Evolutionary conservation across 257 asterid species (phyloP).

Genomic region (Galeopsis tetrahit): DNA sequence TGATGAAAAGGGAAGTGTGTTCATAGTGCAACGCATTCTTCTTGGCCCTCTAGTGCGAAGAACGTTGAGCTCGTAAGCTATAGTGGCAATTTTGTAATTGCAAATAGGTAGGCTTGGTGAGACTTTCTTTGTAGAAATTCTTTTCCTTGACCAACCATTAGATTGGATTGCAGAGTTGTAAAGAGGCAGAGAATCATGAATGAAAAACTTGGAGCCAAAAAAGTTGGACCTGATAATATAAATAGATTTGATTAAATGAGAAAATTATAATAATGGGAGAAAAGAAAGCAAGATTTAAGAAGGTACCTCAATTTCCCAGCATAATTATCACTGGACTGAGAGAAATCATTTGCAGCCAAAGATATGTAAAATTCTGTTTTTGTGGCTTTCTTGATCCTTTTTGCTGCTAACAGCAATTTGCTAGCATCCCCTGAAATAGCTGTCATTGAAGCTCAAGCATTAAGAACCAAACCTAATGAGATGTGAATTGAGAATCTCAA

Average conservation of each 20-base stretch:
- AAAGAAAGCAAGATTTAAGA: not conserved
- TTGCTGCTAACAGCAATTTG: conserved; percentile 64
- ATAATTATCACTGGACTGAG: conserved; percentile 49
- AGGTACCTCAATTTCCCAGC: conserved; percentile 65
- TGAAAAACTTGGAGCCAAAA: conserved; percentile 61
- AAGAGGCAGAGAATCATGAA: conserved; percentile 55
- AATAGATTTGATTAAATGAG: not conserved
- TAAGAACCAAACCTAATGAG: conserved; percentile 22
- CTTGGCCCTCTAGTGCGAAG: conserved; percentile 81
- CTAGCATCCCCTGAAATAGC: conserved; percentile 70
- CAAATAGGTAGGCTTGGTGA: conserved; percentile 47
- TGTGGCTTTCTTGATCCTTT: conserved; percentile 57
- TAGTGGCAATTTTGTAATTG: conserved; percentile 55
- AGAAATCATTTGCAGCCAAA: conserved; percentile 58
- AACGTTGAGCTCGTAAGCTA: conserved; percentile 68
- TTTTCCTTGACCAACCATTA: conserved; percentile 43
- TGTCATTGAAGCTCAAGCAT: conserved; percentile 33
- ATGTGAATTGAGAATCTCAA: not conserved
- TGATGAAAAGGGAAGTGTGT: conserved; percentile 49
- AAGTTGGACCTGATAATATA: conserved; percentile 60
- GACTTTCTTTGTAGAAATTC: conserved; percentile 50
- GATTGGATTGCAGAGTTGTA: conserved; percentile 43
- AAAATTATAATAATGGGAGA: not conserved
- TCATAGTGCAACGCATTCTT: conserved; percentile 63
- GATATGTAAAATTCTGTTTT: conserved; percentile 61